Conservation (phyloP, 208 protist species). For the Porcisia hertigi region DNA sequence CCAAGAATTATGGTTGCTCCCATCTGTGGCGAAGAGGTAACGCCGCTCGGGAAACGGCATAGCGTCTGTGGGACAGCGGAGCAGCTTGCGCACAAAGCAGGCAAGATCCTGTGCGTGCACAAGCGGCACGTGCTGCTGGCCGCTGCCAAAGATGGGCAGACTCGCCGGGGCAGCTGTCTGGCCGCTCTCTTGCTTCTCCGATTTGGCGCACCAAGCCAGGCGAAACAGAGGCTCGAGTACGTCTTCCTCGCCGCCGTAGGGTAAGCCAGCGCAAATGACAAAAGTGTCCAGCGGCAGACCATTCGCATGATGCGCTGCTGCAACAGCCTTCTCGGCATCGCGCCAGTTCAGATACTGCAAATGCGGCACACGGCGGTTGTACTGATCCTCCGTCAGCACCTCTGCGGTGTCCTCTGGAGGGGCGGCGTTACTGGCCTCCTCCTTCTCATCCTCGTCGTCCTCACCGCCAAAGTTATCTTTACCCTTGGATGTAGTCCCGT, state of each 20-base stretch:
- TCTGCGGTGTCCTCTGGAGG: conserved; percentile 34
- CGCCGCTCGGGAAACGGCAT: conserved; percentile 68
- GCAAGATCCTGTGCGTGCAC: conserved; percentile 94
- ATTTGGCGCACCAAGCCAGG: conserved; percentile 75
- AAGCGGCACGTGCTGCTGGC: conserved; percentile 87
- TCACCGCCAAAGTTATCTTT: conserved; percentile 21
- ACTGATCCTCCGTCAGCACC: conserved; percentile 93
- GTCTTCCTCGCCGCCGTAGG: conserved; percentile 92
- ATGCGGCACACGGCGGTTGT: conserved; percentile 92
- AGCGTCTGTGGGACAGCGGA: conserved; percentile 46
- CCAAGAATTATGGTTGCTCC: conserved; percentile 63
- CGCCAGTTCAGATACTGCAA: conserved; percentile 90
- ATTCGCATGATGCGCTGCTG: conserved; percentile 72
- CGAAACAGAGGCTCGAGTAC: conserved; percentile 88
- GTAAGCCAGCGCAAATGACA: conserved; percentile 87
- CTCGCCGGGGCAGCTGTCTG: conserved; percentile 2
- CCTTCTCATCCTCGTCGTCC: conserved; percentile 29
- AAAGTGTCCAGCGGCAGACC: conserved; percentile 85
- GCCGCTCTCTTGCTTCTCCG: conserved; percentile 11
- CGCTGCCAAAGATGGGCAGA: conserved; percentile 90
- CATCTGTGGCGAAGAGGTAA: conserved; percentile 92
- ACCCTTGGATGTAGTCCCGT: background rate
- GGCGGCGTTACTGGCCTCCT: conserved; percentile 22
- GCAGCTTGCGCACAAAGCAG: conserved; percentile 71
- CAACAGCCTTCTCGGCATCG: conserved; percentile 92